Base-by-base conservation (phyloP, 2,329 filamentous ascomycete genomes). In the Dactylellina haptotyla region DNA sequence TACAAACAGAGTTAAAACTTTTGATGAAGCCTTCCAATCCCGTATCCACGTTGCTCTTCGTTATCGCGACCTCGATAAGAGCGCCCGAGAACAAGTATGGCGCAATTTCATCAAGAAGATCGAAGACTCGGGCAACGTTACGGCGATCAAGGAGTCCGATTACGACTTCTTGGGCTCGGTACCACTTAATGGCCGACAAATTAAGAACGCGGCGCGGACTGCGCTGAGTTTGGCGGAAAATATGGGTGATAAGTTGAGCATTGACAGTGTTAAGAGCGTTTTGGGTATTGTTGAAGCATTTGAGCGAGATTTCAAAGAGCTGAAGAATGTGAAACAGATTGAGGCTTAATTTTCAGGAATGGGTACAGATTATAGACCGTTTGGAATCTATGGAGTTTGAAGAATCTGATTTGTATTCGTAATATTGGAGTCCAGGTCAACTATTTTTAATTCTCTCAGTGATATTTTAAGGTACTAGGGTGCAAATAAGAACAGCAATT, bases 231-330 rank as follows among this genome's bases (percentile, higher is more conserved):
- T 80, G 51, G 76, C 77, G 43, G 75, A 76, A 14, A 67, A 75
- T 8, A 76, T 79, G 73, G 75, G 76, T 2, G 64, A 70, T 25
- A 75, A 62, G 3, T 56, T 80, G 61, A 75, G 53, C 2, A 59
- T 77, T 18, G 75, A 77, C 4, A 77, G 77, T 69, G 53, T 79
- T 3, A 75, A 76, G 63, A 76, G 74, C 37, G 78, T 80, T 18
- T 58, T 80, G 53, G 77, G 76, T 37, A 78, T 79, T 18, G 76
- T 75, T 1, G 67, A 69, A 46, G 73, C 76, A 25, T 77, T 77
- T 65, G 76, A 77, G 75, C 86, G 88, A 28, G 92, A 97, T 79
- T 83, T 97, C 18, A 41, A 75, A 18, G 63, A 75, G 30, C 34
- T 69, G 51, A 75, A 64, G 32, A 57, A 56, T 12, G 43, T 6